phyloP scores from a whole-genome alignment of 2,329 filamentous ascomycete species.

The Cercospora sp. region DNA sequence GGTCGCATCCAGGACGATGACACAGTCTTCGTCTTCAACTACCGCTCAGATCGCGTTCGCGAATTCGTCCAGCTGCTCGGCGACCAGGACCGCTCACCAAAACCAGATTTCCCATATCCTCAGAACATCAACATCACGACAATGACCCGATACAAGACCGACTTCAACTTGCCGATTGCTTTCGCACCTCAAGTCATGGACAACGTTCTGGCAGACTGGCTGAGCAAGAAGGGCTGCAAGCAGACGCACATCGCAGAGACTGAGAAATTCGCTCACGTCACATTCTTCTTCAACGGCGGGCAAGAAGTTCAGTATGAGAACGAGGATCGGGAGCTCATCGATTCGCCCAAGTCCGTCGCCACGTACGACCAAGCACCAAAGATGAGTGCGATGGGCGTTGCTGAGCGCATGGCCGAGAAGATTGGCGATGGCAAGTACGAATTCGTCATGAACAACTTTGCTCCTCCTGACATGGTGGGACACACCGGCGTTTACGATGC shows the following conservation, averaged over 20 bases:
- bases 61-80: conserved; percentile 95
- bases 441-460: conserved; percentile 99
- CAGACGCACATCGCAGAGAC: conserved; percentile 98
- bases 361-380: conserved; percentile 94
- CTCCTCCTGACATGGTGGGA: conserved; percentile 97
- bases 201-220: conserved; percentile 97
- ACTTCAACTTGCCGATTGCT: conserved; percentile 88
- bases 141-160: conserved; percentile 98
- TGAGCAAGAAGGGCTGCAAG: conserved; percentile 82
- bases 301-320: conserved; percentile 94
- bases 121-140: conserved; percentile 85
- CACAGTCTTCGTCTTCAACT: conserved; percentile 99
- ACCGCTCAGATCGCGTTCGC: conserved; percentile 94
- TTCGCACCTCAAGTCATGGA: conserved; percentile 95
- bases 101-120: conserved; percentile 89
- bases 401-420: conserved; percentile 84
- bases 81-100: conserved; percentile 85
- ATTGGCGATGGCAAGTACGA: conserved; percentile 83
- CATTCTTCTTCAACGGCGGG: conserved; percentile 99
- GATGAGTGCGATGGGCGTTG: conserved; percentile 92
- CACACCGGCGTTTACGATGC: conserved; percentile 98
- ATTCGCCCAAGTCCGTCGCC: conserved; percentile 81
- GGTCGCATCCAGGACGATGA: conserved; percentile 86
- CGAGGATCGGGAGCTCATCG: conserved; percentile 89
- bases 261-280: conserved; percentile 99